Percentiles rank a stretch among this genome's conserved stretches.
Evolutionary conservation across 768 basidiomycete genomes (phyloP).

Genomic region (Solioccasus polychromus): DNA sequence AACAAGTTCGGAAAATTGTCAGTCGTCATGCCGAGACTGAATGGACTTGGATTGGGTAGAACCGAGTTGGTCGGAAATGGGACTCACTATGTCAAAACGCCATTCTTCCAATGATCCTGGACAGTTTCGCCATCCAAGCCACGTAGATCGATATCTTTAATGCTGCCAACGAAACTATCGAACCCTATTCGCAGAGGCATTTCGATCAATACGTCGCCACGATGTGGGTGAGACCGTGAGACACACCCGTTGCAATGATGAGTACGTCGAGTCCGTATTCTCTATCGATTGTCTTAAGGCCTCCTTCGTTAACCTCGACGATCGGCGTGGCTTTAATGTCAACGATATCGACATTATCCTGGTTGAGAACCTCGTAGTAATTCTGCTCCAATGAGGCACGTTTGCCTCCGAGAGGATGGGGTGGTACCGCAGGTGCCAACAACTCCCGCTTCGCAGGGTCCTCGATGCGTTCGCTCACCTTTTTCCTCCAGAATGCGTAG

Average conservation of each 20-base stretch:
- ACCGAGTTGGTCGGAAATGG: not conserved
- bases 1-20: constrained; percentile 1
- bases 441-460: not conserved
- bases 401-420: not conserved
- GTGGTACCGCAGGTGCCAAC: not conserved
- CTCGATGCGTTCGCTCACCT: not conserved
- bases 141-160: not conserved
- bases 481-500: not conserved
- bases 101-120: constrained; percentile 1
- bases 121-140: not conserved
- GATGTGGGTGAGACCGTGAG: not conserved
- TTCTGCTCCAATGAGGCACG: not conserved
- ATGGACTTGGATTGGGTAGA: not conserved
- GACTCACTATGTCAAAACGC: constrained; percentile 1
- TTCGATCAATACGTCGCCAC: not conserved
- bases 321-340: not conserved
- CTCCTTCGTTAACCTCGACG: not conserved
- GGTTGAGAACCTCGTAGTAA: not conserved
- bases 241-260: not conserved
- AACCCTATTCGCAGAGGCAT: not conserved
- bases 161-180: not conserved
- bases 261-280: not conserved
- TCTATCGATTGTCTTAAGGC: not conserved
- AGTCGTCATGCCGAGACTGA: not conserved
- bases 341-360: not conserved